A percentile compares a stretch with the other conserved stretches of the same genome.
phyloP scores from a whole-genome alignment of 768 basidiomycete species.

The Leccinum longicurvipes region DNA sequence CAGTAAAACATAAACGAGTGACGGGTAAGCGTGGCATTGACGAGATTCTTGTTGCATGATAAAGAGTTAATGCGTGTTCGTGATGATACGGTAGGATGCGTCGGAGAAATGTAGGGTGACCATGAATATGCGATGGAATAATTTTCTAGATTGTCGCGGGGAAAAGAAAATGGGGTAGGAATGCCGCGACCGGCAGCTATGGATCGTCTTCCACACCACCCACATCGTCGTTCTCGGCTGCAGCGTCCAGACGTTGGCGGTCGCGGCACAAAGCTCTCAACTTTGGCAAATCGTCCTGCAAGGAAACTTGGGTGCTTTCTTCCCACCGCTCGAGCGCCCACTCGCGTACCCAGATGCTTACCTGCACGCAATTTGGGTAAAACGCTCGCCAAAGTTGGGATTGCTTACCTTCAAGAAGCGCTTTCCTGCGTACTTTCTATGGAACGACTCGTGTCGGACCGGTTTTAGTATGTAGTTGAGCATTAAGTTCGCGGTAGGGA shows the following conservation, averaged over 20 bases:
- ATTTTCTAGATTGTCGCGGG: constrained; percentile 19
- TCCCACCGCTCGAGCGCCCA: constrained; percentile 83
- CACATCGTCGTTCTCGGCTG: constrained; percentile 8
- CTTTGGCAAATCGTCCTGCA: constrained; percentile 53
- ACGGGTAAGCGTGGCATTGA: constrained; percentile 12
- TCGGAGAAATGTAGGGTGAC: constrained; percentile 25
- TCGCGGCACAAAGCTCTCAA: constrained; percentile 22
- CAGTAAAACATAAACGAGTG: constrained; percentile 23
- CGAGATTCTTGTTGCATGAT: constrained; percentile 26
- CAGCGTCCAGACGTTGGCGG: constrained; percentile 13
- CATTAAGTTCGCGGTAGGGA: constrained; percentile 84
- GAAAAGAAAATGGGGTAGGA: background rate
- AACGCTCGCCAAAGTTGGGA: background rate
- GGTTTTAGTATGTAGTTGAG: constrained; percentile 80
- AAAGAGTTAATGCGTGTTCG: constrained; percentile 24
- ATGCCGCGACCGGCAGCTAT: constrained; percentile 3
- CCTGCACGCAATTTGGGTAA: constrained; percentile 40
- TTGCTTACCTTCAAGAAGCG: constrained; percentile 73
- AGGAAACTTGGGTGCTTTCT: constrained; percentile 56
- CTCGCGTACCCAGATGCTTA: constrained; percentile 75
- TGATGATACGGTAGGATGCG: constrained; percentile 23
- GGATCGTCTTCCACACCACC: constrained; percentile 3
- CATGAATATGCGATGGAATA: constrained; percentile 24
- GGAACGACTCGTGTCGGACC: constrained; percentile 70
- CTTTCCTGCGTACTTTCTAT: constrained; percentile 86